Conservation (phyloP, 2,329 filamentous ascomycete species). For the Colletotrichum phormii region DNA sequence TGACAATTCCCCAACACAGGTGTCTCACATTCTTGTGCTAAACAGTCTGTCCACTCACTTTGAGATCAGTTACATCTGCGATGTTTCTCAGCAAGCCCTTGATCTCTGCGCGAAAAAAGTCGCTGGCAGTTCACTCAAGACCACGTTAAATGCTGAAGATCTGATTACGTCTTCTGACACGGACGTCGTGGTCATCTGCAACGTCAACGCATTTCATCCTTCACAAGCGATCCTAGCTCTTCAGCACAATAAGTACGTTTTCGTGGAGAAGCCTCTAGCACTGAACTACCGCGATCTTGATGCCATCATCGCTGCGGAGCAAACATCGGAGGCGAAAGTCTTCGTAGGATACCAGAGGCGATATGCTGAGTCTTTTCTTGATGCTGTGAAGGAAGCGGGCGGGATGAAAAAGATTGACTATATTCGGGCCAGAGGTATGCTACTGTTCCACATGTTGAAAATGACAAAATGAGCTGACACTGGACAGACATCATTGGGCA, state of each 20-base stretch:
- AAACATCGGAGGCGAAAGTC: slow-evolving; percentile 52
- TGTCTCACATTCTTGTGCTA: slow-evolving; percentile 64
- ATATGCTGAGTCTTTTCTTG: slow-evolving; percentile 58
- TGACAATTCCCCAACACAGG: slow-evolving; percentile 47
- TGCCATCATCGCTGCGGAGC: slow-evolving; percentile 61
- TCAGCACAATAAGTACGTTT: slow-evolving; percentile 63
- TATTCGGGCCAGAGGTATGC: not conserved
- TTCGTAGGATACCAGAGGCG: slow-evolving; percentile 72
- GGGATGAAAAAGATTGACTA: not conserved
- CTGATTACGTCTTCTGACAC: slow-evolving; percentile 55
- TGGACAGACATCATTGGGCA: not conserved
- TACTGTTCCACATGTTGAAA: not conserved
- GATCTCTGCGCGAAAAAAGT: slow-evolving; percentile 41
- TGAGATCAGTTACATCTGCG: slow-evolving; percentile 60
- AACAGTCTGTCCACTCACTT: slow-evolving; percentile 56
- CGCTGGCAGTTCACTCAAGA: slow-evolving; percentile 36
- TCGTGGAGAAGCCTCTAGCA: slow-evolving; percentile 70
- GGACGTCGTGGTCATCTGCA: slow-evolving; percentile 65
- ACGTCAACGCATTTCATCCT: slow-evolving; percentile 64
- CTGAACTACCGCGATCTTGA: slow-evolving; percentile 58
- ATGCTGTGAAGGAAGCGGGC: not conserved
- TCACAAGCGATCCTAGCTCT: slow-evolving; percentile 62
- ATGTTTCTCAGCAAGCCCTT: slow-evolving; percentile 54
- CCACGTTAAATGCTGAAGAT: slow-evolving; percentile 51
- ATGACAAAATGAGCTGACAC: not conserved